phyloP scores from a whole-genome alignment of 495 filamentous ascomycete species.

The Clohesyomyces aquaticus region DNA sequence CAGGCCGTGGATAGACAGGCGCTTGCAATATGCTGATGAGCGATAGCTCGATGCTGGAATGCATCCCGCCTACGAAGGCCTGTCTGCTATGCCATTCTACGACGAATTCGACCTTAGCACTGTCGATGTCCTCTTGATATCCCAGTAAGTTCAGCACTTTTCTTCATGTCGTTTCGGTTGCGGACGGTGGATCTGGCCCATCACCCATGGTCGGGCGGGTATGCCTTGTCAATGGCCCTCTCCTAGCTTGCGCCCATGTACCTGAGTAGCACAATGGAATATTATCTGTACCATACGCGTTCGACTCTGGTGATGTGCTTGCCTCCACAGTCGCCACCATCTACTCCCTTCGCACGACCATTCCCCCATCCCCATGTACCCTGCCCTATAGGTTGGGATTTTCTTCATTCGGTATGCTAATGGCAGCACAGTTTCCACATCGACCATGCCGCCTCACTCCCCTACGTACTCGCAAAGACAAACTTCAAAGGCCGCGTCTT shows the following conservation, averaged over 20 bases:
- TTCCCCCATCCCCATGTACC: not conserved
- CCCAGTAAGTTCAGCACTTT: conserved; percentile 74
- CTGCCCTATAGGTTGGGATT: not conserved
- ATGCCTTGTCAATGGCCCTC: conserved; percentile 2
- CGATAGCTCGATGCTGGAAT: conserved; percentile 90
- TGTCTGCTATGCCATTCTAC: conserved; percentile 92
- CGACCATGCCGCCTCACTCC: conserved; percentile 93
- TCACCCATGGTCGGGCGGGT: conserved; percentile 24
- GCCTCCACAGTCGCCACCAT: conserved; percentile 1
- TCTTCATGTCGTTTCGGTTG: conserved; percentile 13
- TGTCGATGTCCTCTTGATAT: conserved; percentile 94
- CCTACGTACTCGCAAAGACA: conserved; percentile 96
- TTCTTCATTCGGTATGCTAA: conserved; percentile 7
- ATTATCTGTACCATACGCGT: conserved; percentile 31
- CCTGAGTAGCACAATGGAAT: conserved; percentile 42
- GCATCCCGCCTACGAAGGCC: conserved; percentile 95
- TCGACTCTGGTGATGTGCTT: conserved; percentile 36
- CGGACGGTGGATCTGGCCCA: conserved; percentile 22
- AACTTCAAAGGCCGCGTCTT: conserved; percentile 96
- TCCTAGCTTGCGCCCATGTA: conserved; percentile 29
- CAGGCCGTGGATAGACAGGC: not conserved
- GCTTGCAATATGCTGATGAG: conserved; percentile 21
- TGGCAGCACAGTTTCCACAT: conserved; percentile 79
- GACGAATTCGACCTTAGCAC: conserved; percentile 98
- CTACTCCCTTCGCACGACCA: conserved; percentile 28